Conservation (phyloP, 352 stramenopile genomes). For the Phytophthora sp. region DNA sequence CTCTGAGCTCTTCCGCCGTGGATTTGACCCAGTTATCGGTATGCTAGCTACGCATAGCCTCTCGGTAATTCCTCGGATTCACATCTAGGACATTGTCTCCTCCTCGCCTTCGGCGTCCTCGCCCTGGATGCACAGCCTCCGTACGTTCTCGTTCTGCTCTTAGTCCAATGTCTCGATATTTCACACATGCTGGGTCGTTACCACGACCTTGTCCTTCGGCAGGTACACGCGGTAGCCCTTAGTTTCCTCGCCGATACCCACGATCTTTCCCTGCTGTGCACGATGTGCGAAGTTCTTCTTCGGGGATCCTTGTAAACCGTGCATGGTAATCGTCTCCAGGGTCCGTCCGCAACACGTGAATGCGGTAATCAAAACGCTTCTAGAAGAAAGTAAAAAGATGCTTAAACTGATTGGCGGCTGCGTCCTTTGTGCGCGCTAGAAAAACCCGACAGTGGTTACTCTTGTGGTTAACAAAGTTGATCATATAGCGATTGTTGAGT, state of each 20-base stretch:
- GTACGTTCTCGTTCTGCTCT: too few species aligned
- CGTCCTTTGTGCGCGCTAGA: too few species aligned
- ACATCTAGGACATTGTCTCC: background rate
- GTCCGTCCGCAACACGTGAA: background rate
- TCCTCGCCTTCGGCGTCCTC: too few species aligned
- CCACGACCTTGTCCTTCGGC: too few species aligned
- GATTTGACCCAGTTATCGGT: background rate
- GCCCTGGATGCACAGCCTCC: background rate
- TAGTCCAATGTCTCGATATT: too few species aligned
- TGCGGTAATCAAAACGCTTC: background rate
- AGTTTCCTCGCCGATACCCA: too few species aligned
- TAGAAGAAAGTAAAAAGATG: background rate
- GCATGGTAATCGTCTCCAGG: background rate
- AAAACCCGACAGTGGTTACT: slow-evolving; percentile 1
- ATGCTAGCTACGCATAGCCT: background rate
- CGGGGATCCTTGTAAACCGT: too few species aligned
- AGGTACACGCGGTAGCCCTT: too few species aligned
- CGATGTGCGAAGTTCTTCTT: too few species aligned
- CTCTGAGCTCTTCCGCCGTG: background rate
- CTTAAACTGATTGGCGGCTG: background rate
- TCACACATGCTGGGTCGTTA: too few species aligned
- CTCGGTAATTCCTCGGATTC: background rate
- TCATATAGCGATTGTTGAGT: slow-evolving; percentile 1
- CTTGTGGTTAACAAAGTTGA: slow-evolving; percentile 3
- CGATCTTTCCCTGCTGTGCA: too few species aligned